These are phyloP conservation scores for Sordaria brevicollis DNA, from an alignment of 495 filamentous ascomycete species.

Conservation along the genomic window DNA sequence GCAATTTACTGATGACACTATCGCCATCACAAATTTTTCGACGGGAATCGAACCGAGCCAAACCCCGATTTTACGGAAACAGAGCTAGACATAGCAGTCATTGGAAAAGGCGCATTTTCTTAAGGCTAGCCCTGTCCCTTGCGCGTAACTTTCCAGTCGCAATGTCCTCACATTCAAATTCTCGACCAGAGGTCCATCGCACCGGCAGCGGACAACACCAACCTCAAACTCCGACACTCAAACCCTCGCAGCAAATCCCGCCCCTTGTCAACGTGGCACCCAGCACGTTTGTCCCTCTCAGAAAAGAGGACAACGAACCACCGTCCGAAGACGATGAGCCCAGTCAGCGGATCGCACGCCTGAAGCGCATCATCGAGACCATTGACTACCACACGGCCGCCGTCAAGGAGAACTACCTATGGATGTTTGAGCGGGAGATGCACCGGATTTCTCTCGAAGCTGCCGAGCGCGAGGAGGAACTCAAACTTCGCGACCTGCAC, in stretches of 20 bases:
- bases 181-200: background rate
- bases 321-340: constrained; percentile 8
- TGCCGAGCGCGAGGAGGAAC: constrained; percentile 49
- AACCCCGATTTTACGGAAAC: background rate
- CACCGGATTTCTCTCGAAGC: constrained; percentile 36
- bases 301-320: constrained; percentile 20
- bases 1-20: background rate
- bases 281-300: constrained; percentile 34
- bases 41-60: background rate
- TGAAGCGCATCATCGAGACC: constrained; percentile 25
- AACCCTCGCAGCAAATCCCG: constrained; percentile 21
- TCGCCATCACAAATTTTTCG: background rate
- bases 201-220: background rate
- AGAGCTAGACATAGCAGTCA: background rate
- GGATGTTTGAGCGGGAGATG: constrained; percentile 30
- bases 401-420: constrained; percentile 33
- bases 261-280: constrained; percentile 21
- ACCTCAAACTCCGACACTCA: background rate
- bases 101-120: background rate
- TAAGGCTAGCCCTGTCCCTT: background rate
- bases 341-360: constrained; percentile 18
- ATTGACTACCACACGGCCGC: constrained; percentile 30
- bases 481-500: constrained; percentile 25
- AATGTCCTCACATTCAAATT: background rate
- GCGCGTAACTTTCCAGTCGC: background rate